phyloP scores from a whole-genome alignment of 345 rosid species.

The Carallia brachiata region DNA sequence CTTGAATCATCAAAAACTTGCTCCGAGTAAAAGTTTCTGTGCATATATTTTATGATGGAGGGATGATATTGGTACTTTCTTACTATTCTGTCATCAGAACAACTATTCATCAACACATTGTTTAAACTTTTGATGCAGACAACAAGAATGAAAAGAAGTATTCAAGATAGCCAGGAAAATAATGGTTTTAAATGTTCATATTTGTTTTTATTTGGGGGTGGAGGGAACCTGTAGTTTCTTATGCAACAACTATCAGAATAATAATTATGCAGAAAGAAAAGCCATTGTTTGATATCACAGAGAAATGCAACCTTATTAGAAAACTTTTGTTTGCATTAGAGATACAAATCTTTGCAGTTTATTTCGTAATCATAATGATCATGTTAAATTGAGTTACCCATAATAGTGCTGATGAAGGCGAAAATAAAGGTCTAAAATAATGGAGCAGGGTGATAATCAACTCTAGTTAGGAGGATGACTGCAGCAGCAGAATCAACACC shows the following conservation, averaged over 20 bases:
- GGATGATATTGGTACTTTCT: constrained; percentile 51
- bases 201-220: too few relatives aligned
- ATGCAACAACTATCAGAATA: too few relatives aligned
- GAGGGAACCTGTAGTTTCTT: too few relatives aligned
- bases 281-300: neutral
- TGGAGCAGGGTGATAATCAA: neutral
- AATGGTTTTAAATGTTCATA: too few relatives aligned
- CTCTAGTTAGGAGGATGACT: neutral
- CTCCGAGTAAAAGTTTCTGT: constrained; percentile 73
- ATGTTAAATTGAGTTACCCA: neutral
- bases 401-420: neutral
- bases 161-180: neutral
- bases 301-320: neutral
- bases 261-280: neutral
- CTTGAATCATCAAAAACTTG: constrained; percentile 64
- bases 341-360: neutral
- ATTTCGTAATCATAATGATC: neutral
- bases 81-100: constrained; percentile 46
- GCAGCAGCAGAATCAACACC: neutral
- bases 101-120: constrained; percentile 7
- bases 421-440: neutral
- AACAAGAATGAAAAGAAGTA: neutral
- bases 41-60: constrained; percentile 46
- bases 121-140: neutral
- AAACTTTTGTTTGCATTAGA: neutral